phyloP scores from a whole-genome alignment of 2,329 filamentous ascomycete species.

The Trichoderma koningiopsis region DNA sequence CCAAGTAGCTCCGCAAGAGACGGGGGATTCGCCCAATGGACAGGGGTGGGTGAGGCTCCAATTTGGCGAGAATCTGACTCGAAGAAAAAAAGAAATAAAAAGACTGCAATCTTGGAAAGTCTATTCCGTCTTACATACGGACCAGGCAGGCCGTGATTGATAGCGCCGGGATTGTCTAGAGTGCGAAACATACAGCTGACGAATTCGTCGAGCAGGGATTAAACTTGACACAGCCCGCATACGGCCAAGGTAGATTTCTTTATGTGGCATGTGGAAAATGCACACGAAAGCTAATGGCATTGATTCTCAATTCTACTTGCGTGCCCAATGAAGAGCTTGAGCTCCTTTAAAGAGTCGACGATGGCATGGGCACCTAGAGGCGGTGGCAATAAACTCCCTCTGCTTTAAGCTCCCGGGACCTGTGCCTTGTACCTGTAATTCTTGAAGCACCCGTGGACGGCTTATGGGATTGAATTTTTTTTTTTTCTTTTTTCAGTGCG shows the following conservation, averaged over 20 bases:
- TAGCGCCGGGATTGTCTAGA: background rate
- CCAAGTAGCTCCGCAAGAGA: background rate
- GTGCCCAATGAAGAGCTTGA: background rate
- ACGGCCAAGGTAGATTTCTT: background rate
- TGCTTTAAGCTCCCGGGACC: background rate
- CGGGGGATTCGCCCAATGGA: background rate
- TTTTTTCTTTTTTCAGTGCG: background rate
- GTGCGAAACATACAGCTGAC: background rate
- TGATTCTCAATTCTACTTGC: background rate
- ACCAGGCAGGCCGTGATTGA: background rate
- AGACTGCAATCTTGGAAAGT: constrained; percentile 21
- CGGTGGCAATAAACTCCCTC: background rate
- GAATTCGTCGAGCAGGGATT: constrained; percentile 1
- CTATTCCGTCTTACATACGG: constrained; percentile 10
- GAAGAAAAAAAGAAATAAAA: background rate
- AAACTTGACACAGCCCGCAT: background rate
- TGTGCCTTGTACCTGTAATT: background rate
- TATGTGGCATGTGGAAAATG: background rate
- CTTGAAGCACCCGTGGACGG: background rate
- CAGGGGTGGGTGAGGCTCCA: constrained; percentile 3
- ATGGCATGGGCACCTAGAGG: too few relatives aligned
- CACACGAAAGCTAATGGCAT: background rate
- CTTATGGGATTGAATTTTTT: background rate
- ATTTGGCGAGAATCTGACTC: constrained; percentile 18
- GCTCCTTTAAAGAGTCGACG: background rate